Base-by-base conservation (phyloP, 108 stramenopile species). In the Pseudonitzschia multistriata region DNA sequence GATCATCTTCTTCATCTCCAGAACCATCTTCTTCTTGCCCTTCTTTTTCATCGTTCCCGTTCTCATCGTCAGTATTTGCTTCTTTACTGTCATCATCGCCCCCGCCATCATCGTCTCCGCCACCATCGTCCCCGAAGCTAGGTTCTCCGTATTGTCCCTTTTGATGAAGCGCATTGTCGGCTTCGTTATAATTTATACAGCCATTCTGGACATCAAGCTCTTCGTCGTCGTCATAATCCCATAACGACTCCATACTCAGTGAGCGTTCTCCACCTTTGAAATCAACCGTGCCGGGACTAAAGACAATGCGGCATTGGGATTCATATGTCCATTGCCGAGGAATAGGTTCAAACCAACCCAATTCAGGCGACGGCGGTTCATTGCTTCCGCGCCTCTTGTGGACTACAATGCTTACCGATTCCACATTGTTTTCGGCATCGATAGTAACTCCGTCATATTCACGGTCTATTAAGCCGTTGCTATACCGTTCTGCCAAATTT, bases 381-480 rank as follows among this genome's bases (percentile, higher is more conserved):
- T 60, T n/a, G 31, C 42, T 64, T 21, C 63, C 63, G 15, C n/a
- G n/a, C 28, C 28, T 25, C 10, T 4, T 64, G 34, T 64, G 63
- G n/a, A 47, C 36, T 29, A 17, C 7, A 47, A 64, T 45, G n/a
- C 63, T 64, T 7, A 64, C 42, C 3, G 63, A 64, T 64, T 64
- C 42, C 19, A 64, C 28, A 45, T 40, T 47, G 40, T 64, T 64
- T 33, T 14, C 29, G 28, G 63, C 8, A 45, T 45, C 40, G 42
- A 64, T 45, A 8, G 34, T 64, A 7, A 64, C 47, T 14, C 47
- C 0, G 22, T 29, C 28, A 28, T 40, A 47, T 24, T 47, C 39
- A 22, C 63, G 42, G 24, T 45, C 40, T 22, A 64, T 28, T 5
- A 14, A 10, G 27, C 63, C 63, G 22, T 64, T 47, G 34, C 42